Conservation (phyloP, 2,329 filamentous ascomycete genomes). For the Claviceps fusiformis region DNA sequence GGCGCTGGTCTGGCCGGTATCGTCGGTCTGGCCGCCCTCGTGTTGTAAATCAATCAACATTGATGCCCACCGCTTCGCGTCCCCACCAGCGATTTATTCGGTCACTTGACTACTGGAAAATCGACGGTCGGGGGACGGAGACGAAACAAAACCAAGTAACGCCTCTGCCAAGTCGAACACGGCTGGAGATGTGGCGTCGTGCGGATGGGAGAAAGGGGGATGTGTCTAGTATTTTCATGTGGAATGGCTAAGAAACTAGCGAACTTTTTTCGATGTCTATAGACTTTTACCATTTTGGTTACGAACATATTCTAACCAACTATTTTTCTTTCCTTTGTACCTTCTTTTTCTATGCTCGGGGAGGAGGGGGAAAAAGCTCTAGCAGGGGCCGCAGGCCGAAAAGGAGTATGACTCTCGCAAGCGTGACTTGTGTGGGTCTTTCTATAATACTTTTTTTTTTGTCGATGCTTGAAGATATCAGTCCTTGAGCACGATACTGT, state of each 20-base stretch:
- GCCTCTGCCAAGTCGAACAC: not conserved
- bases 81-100: not conserved
- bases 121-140: too few relatives aligned
- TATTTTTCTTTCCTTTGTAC: not conserved
- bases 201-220: too few relatives aligned
- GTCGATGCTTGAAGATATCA: constrained; percentile 10
- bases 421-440: constrained; percentile 6
- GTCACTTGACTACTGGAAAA: not conserved
- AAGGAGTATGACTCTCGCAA: constrained; percentile 1
- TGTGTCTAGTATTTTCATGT: too few relatives aligned
- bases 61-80: constrained; percentile 16
- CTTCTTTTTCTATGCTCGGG: too few relatives aligned
- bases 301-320: constrained; percentile 18
- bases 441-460: constrained; percentile 4
- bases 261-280: constrained; percentile 20
- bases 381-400: not conserved
- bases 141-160: too few relatives aligned
- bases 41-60: constrained; percentile 38
- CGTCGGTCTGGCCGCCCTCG: constrained; percentile 43
- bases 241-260: constrained; percentile 6
- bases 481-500: too few relatives aligned
- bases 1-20: constrained; percentile 47
- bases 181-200: too few relatives aligned
- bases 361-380: not conserved
- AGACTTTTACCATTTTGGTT: constrained; percentile 16